These are phyloP conservation scores for Porcisia deanei DNA, from an alignment of 208 protist species.

Conservation along the genomic window DNA sequence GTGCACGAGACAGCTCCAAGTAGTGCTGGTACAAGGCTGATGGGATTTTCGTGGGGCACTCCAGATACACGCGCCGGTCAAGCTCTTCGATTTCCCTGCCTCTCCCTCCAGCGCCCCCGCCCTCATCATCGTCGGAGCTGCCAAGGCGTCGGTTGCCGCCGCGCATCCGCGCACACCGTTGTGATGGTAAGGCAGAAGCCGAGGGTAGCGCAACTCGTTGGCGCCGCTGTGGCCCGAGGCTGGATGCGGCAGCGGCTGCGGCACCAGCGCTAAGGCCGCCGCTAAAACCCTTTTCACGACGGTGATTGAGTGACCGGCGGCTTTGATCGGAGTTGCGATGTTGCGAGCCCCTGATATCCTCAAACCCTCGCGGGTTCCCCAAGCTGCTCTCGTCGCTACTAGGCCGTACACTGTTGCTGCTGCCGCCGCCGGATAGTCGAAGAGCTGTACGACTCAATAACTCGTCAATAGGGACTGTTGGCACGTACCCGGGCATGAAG, in stretches of 20 bases:
- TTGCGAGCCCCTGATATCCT: background rate
- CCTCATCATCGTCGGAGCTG: background rate
- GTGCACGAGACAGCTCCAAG: constrained; percentile 33
- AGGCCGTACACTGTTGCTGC: constrained; percentile 5
- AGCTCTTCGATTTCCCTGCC: constrained; percentile 11
- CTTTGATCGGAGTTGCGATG: background rate
- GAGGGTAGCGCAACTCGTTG: background rate
- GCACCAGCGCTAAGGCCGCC: background rate
- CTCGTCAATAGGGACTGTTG: constrained; percentile 48
- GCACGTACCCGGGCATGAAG: constrained; percentile 60
- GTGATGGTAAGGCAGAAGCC: background rate
- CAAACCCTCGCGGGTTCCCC: background rate
- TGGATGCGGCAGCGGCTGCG: background rate
- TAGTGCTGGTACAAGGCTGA: constrained; percentile 40
- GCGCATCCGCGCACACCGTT: background rate
- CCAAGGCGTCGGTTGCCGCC: background rate
- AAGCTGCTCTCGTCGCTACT: background rate
- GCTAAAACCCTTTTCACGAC: background rate
- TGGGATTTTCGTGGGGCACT: constrained; percentile 31
- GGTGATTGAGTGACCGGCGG: no score
- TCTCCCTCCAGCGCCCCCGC: background rate
- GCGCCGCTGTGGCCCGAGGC: background rate
- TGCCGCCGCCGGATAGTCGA: background rate
- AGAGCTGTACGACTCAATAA: constrained; percentile 45
- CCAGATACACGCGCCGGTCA: constrained; percentile 23